These are phyloP conservation scores for Septoria linicola DNA, from an alignment of 2,329 filamentous ascomycete genomes.

Conservation along the genomic window DNA sequence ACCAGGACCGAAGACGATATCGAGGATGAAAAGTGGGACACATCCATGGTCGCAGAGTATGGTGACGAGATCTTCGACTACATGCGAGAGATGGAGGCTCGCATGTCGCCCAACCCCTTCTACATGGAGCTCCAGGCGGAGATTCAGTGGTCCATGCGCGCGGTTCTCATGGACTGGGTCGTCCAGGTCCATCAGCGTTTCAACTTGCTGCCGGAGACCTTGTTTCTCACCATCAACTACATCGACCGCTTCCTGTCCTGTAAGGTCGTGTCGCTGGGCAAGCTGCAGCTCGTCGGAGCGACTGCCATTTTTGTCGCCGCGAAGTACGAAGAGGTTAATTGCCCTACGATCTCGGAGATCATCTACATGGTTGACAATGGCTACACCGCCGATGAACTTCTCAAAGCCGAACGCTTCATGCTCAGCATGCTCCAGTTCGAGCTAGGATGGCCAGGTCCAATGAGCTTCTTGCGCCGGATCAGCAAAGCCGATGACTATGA, in stretches of 20 bases:
- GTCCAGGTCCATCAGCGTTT: conserved; percentile 95
- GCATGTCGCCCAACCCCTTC: conserved; percentile 81
- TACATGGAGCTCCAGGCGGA: conserved; percentile 98
- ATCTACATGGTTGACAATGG: conserved; percentile 97
- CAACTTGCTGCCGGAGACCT: conserved; percentile 83
- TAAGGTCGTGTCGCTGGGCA: conserved; percentile 92
- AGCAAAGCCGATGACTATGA: conserved; percentile 99
- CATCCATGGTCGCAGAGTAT: conserved; percentile 97
- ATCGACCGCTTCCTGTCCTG: conserved; percentile 93
- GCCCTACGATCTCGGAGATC: conserved; percentile 90
- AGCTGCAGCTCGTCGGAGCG: conserved; percentile 92
- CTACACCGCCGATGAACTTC: conserved; percentile 85
- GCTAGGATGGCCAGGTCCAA: conserved; percentile 95
- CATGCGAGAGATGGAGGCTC: conserved; percentile 82
- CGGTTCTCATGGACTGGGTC: conserved; percentile 96
- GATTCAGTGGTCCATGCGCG: conserved; percentile 98
- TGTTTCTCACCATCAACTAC: conserved; percentile 94
- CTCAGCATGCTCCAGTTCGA: conserved; percentile 94
- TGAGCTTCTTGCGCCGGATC: conserved; percentile 95
- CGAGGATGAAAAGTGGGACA: conserved; percentile 87
- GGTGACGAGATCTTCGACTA: conserved; percentile 93
- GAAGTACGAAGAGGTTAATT: conserved; percentile 99
- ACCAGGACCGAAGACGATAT: conserved; percentile 69
- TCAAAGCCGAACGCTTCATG: conserved; percentile 98
- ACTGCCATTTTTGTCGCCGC: conserved; percentile 94